Percentiles rank a stretch among this genome's conserved stretches.
Evolutionary conservation across 805 yeast genomes (phyloP).

Genomic region (Spathaspora passalidarum): DNA sequence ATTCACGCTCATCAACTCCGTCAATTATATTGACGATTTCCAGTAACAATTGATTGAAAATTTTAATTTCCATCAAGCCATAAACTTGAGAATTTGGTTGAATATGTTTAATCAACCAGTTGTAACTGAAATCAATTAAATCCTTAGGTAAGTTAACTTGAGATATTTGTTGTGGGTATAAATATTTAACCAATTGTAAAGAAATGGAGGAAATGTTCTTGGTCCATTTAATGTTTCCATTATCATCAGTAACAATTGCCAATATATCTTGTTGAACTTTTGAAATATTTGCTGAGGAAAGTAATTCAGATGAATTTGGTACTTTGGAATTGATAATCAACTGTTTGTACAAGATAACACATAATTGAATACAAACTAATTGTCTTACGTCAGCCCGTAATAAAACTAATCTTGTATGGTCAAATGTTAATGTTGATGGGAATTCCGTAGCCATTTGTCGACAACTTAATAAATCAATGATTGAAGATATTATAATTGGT

Average conservation of each 20-base stretch:
- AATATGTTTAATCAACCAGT: constrained; percentile 82
- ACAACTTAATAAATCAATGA: constrained; percentile 66
- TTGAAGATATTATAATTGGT: constrained; percentile 46
- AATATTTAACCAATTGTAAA: constrained; percentile 56
- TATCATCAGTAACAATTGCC: constrained; percentile 79
- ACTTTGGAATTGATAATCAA: constrained; percentile 35
- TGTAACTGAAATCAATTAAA: constrained; percentile 58
- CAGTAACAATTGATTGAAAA: constrained; percentile 47
- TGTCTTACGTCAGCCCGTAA: constrained; percentile 85
- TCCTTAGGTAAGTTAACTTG: constrained; percentile 26
- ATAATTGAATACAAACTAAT: constrained; percentile 73
- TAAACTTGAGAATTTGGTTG: constrained; percentile 81
- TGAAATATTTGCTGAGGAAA: constrained; percentile 35
- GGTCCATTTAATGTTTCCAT: constrained; percentile 89
- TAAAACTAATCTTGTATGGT: constrained; percentile 72
- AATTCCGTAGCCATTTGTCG: constrained; percentile 78
- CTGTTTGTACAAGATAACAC: constrained; percentile 70
- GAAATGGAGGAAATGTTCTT: constrained; percentile 72
- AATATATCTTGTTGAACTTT: constrained; percentile 66
- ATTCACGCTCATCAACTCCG: constrained; percentile 9
- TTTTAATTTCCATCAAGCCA: constrained; percentile 67
- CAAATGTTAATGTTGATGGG: constrained; percentile 82
- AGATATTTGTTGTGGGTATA: constrained; percentile 11
- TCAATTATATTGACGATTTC: constrained; percentile 8
- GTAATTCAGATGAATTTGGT: constrained; percentile 9